These are phyloP conservation scores for Beauveria scarabaeidicola DNA, from an alignment of 2,329 filamentous ascomycete genomes.

Conservation along the genomic window DNA sequence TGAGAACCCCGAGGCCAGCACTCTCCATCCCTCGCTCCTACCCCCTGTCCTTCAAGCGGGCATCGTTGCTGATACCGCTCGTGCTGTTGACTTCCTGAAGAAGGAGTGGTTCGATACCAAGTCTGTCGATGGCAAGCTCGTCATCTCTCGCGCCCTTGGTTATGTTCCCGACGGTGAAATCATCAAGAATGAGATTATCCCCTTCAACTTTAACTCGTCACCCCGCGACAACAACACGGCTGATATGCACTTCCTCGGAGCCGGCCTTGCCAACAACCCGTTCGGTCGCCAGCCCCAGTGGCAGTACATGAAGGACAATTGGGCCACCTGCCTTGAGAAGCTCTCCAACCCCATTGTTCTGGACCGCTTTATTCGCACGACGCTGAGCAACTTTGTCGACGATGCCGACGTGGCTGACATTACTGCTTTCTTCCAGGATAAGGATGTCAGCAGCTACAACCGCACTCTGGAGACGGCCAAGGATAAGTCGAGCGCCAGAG, in stretches of 20 bases:
- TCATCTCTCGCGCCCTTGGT: conserved; percentile 69
- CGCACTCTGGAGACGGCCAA: conserved; percentile 76
- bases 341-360: conserved; percentile 79
- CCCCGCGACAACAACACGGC: conserved; percentile 64
- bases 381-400: conserved; percentile 71
- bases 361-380: conserved; percentile 77
- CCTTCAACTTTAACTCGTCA: conserved; percentile 67
- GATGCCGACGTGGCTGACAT: conserved; percentile 65
- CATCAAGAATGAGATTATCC: conserved; percentile 56
- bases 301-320: conserved; percentile 79
- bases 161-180: conserved; percentile 61
- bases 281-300: conserved; percentile 68
- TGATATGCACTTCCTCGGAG: conserved; percentile 79
- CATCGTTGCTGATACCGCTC: conserved; percentile 59
- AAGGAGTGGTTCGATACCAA: conserved; percentile 76
- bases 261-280: conserved; percentile 63
- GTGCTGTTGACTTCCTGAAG: conserved; percentile 65
- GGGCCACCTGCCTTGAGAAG: conserved; percentile 62
- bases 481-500: conserved; percentile 77
- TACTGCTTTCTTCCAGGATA: conserved; percentile 71
- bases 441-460: conserved; percentile 80
- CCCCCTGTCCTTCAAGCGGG: conserved; percentile 71
- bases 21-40: conserved; percentile 76
- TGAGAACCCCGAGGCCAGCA: conserved; percentile 54
- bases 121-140: conserved; percentile 85